Evolutionary conservation across 805 yeast species (phyloP).

Genomic region (Yarrowia sp.): DNA sequence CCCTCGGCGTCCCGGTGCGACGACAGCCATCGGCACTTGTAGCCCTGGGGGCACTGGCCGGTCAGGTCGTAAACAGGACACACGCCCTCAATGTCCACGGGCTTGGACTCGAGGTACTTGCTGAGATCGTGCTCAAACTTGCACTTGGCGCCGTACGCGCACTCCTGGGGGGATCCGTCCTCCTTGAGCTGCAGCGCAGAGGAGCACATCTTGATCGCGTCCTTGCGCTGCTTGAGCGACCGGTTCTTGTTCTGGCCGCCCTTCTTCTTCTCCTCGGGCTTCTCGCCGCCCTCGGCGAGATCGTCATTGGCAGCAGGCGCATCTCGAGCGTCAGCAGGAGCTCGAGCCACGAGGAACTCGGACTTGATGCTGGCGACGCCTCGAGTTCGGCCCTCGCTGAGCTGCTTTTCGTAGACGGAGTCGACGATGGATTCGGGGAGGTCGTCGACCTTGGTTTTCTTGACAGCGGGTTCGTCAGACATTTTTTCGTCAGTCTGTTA

Average conservation of each 20-base stretch:
- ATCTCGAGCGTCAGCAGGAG: slow-evolving; percentile 13
- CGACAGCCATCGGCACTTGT: slow-evolving; percentile 86
- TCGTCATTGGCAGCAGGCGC: slow-evolving; percentile 32
- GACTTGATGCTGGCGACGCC: slow-evolving; percentile 78
- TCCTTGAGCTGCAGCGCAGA: slow-evolving; percentile 29
- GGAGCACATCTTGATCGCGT: slow-evolving; percentile 67
- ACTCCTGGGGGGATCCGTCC: slow-evolving; percentile 28
- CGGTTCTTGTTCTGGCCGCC: slow-evolving; percentile 85
- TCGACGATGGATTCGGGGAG: slow-evolving; percentile 24
- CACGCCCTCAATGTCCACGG: slow-evolving; percentile 64
- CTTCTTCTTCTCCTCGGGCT: slow-evolving; percentile 49
- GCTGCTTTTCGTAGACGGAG: slow-evolving; percentile 33
- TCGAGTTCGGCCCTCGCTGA: slow-evolving; percentile 40
- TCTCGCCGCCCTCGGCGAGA: slow-evolving; percentile 35
- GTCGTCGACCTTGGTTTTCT: slow-evolving; percentile 34
- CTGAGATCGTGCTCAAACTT: slow-evolving; percentile 72
- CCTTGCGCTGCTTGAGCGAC: slow-evolving; percentile 67
- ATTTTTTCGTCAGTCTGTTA: too few species aligned
- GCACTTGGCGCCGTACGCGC: slow-evolving; percentile 69
- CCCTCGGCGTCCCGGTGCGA: slow-evolving; percentile 55
- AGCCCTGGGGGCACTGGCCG: slow-evolving; percentile 90
- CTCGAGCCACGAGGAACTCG: slow-evolving; percentile 53
- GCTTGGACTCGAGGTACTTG: slow-evolving; percentile 62
- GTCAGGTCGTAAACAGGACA: slow-evolving; percentile 83
- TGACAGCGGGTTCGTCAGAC: slow-evolving; percentile 33